Evolutionary conservation across 2,329 filamentous ascomycete genomes (phyloP), one percentile per base, ranked within the genome.

Genomic region (Diaporthe ampelina): DNA sequence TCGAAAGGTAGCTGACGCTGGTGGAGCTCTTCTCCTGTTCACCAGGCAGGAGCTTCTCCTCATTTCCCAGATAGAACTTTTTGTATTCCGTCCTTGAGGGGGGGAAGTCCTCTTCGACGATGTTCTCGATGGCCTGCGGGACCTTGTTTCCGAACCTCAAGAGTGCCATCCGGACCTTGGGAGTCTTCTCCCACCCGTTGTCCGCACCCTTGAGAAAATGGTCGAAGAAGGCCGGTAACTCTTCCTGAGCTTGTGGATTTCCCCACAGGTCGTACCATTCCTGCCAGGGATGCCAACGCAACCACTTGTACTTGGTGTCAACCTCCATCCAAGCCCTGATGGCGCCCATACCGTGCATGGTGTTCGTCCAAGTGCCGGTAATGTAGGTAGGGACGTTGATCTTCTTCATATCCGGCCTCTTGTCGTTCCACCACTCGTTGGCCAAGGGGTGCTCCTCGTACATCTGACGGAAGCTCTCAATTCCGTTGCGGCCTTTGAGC

Each of bases 151-250:
- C 82, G 52, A 83, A 85, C 61, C 80, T 79, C 35, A 87, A 78
- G 0, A 82, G 78, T 1, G 85, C 81, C 80, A 81, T 84, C 7
- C 86, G 82, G 2, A 88, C 84, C 43, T 79, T 80, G 0, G 86
- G 85, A 0, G 86, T 88, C 74, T 50, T 68, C 19, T 87, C 84
- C 85, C 85, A 88, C 15, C 78, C 84, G 71, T 88, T 88, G 2
- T 84, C 75, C 0, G 81, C 78, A 0, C 79, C 83, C 50, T 84
- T 85, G 24, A 87, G 79, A 70, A 84, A 88, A 1, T 77, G 78
- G 65, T 88, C 86, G 67, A 87, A 87, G 79, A 85, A 88, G 1
- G 76, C 75, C 17, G 79, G 74, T 0, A 87, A 79, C 40, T 87
- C 84, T 6, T 82, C 78, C 9, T 78, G 79, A 1, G 81, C 79